Conservation (phyloP, 2,329 filamentous ascomycete species). For the Colletotrichum costaricense region DNA sequence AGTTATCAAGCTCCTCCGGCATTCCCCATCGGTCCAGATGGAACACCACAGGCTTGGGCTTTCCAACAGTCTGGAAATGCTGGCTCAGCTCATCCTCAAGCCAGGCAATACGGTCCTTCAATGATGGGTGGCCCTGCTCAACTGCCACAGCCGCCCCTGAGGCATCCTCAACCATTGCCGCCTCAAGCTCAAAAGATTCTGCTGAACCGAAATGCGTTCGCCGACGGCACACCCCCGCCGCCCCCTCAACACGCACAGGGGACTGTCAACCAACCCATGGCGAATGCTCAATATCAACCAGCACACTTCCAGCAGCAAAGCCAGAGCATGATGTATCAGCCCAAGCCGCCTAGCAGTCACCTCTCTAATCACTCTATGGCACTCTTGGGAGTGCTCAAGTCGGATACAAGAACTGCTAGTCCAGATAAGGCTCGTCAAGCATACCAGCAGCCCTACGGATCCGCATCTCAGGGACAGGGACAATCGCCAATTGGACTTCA, state of each 20-base stretch:
- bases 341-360: constrained; percentile 37
- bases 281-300: constrained; percentile 11
- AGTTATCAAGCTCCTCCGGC: constrained; percentile 44
- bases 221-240: constrained; percentile 36
- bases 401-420: constrained; percentile 24
- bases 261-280: constrained; percentile 13
- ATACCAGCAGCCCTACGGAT: background rate
- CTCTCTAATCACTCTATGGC: constrained; percentile 48
- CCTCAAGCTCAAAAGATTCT: constrained; percentile 61
- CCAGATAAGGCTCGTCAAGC: background rate
- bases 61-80: constrained; percentile 7
- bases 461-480: background rate
- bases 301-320: constrained; percentile 11
- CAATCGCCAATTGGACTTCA: background rate
- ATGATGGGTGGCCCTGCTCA: constrained; percentile 6
- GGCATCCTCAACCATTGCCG: constrained; percentile 62
- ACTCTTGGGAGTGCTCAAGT: constrained; percentile 55
- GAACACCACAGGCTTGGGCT: constrained; percentile 26
- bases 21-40: constrained; percentile 40
- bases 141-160: constrained; percentile 35
- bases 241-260: constrained; percentile 21
- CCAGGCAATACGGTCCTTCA: background rate
- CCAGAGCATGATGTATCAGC: constrained; percentile 35
- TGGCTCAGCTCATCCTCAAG: background rate
- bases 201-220: constrained; percentile 23